phyloP scores from a whole-genome alignment of 441 rosid species.

The Hura crepitans region DNA sequence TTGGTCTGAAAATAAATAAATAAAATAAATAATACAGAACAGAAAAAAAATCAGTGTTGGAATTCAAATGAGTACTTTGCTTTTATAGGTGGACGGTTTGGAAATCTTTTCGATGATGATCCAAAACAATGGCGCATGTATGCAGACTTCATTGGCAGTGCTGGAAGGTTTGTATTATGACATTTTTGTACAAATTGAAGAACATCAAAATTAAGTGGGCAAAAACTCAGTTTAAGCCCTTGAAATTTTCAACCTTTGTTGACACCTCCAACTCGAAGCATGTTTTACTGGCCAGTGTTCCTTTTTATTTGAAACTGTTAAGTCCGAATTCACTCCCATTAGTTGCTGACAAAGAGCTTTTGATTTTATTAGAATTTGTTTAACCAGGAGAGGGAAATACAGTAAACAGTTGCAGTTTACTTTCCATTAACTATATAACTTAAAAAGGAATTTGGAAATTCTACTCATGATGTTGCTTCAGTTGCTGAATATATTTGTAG shows the following conservation, averaged over 20 bases:
- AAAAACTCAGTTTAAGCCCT: not conserved
- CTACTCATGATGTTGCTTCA: not conserved
- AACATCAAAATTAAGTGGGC: slow-evolving; percentile 12
- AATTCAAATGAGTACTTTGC: slow-evolving; percentile 20
- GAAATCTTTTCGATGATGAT: slow-evolving; percentile 88
- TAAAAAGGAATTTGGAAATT: not conserved
- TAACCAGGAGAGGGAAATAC: not conserved
- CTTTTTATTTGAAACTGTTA: not conserved
- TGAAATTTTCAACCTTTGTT: not conserved
- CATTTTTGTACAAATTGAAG: slow-evolving; percentile 16
- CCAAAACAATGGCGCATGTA: slow-evolving; percentile 99
- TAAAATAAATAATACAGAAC: no score
- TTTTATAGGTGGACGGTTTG: slow-evolving; percentile 82
- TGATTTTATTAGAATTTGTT: not conserved
- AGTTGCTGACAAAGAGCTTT: not conserved
- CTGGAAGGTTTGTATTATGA: slow-evolving; percentile 65
- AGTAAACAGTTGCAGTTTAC: not conserved
- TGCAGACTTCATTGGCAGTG: slow-evolving; percentile 96
- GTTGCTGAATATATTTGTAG: not conserved
- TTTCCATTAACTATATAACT: not conserved
- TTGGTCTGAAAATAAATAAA: slow-evolving; percentile 50
- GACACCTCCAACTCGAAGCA: not conserved
- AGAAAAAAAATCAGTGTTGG: slow-evolving; percentile 7
- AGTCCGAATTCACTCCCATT: not conserved
- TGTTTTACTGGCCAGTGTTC: not conserved